These are phyloP conservation scores for Anthracocystis walkeri DNA, from an alignment of 1,284 basidiomycete genomes.

Conservation along the genomic window DNA sequence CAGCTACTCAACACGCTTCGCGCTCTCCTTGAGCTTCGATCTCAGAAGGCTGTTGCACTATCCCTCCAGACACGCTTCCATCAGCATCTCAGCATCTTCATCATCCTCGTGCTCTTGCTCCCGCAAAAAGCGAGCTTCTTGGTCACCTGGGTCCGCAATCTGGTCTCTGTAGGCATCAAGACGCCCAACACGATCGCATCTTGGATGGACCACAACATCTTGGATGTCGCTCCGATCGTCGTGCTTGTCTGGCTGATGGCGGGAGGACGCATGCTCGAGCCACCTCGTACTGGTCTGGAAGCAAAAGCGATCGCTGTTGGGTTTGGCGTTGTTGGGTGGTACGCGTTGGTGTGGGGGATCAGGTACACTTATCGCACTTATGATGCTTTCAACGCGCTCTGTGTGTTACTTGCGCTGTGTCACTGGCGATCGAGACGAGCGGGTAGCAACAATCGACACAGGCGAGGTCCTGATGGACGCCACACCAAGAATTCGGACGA, in stretches of 20 bases:
- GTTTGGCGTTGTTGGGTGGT: constrained; percentile 37
- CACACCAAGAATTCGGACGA: constrained; percentile 28
- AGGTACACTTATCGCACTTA: constrained; percentile 51
- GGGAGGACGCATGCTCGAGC: constrained; percentile 45
- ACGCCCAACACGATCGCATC: constrained; percentile 61
- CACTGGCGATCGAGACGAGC: constrained; percentile 39
- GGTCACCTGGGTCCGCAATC: constrained; percentile 88
- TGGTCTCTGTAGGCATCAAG: constrained; percentile 67
- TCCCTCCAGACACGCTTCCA: constrained; percentile 72
- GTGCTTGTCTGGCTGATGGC: constrained; percentile 71
- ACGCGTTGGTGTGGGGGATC: constrained; percentile 49
- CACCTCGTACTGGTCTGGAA: constrained; percentile 21
- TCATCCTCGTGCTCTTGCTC: constrained; percentile 85
- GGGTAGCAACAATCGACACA: constrained; percentile 1
- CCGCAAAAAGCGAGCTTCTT: constrained; percentile 84
- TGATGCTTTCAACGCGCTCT: constrained; percentile 42
- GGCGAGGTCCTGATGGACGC: neutral
- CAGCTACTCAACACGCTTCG: constrained; percentile 73
- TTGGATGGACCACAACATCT: constrained; percentile 77
- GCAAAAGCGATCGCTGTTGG: constrained; percentile 19
- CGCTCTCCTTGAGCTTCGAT: constrained; percentile 37
- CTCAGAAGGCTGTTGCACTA: constrained; percentile 19
- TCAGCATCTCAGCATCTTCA: constrained; percentile 72
- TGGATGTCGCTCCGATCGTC: constrained; percentile 78
- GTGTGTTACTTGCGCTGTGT: constrained; percentile 23